Base-by-base conservation (phyloP, 2,329 filamentous ascomycete genomes). In the Macroventuria anomochaeta region DNA sequence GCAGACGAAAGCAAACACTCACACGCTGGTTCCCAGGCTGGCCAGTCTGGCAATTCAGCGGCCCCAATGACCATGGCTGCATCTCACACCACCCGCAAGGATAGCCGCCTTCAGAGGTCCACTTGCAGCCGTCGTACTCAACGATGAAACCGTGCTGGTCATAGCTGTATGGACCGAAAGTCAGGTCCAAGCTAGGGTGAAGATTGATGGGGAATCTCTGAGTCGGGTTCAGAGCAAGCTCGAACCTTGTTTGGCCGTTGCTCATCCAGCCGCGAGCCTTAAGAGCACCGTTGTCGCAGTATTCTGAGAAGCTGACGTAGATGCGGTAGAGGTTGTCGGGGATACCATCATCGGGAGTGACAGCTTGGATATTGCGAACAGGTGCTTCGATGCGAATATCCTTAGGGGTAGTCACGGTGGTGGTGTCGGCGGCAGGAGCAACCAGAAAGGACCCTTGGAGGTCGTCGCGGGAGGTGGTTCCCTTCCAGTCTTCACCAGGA, bases 241-340 rank as follows among this genome's bases (percentile, higher is more conserved):
- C 23, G 13, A 41, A 38, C 7, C 7, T 32, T 2, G 15, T 15
- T 5, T 15, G 42, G 5, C 42, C 48, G 20, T 31, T 43, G 28
- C 33, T 15, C 11, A 20, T 10, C 40, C 34, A 44, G 28, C 40
- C 41, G 2, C 40, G 33, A 3, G 48, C 41, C 12, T 46, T 46
- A 18, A 43, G 48, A 7, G 20, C 41, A 8, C 48, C 48, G 17
- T 34, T 40, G 17, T 52, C 48, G 28, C 48, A 52, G 34, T 32
- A 52, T 12, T 52, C 48, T 12, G 41, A 49, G 23, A 36, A 20
- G 17, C 37, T 49, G 21, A 49, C 38, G 13, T 13, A 20, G 46
- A 42, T n/a, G 17, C 31, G 38, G 46, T 29, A 37, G 21, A 36
- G 23, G 7, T 49, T 42, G 3, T 36, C 31, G 13, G 31, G 32